A percentile compares a stretch with the other conserved stretches of the same genome.
Conservation (phyloP, 1,139 yeast genomes). For the Kodamaea derodonti region DNA sequence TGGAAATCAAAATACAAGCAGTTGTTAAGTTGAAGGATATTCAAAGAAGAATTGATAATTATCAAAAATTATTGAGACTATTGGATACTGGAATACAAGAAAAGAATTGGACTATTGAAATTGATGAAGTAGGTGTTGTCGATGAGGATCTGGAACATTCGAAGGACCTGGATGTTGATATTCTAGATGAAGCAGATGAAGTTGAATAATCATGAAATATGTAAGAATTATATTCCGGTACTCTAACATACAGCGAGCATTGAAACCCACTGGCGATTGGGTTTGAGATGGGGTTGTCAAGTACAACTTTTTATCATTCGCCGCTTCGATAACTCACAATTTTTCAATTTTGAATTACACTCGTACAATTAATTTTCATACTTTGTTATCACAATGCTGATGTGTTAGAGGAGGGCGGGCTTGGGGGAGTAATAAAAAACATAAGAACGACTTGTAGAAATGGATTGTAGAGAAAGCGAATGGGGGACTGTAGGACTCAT, state of each 20-base stretch:
- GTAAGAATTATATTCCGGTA: too few relatives aligned
- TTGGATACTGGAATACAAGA: not conserved
- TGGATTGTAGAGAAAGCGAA: too few relatives aligned
- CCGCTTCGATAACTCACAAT: not conserved
- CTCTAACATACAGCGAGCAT: not conserved
- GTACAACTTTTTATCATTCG: too few relatives aligned
- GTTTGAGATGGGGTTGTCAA: too few relatives aligned
- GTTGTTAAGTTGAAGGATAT: not conserved
- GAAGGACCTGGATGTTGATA: not conserved
- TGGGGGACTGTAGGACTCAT: too few relatives aligned
- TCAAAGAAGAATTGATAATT: not conserved
- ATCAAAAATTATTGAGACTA: not conserved
- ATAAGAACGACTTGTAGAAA: too few relatives aligned
- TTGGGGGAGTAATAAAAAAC: not conserved
- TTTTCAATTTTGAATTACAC: not conserved
- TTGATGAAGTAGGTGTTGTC: not conserved
- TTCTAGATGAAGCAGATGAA: not conserved
- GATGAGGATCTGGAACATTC: not conserved
- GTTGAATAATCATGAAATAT: not conserved
- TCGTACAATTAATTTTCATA: not conserved
- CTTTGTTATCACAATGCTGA: not conserved
- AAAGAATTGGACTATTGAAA: not conserved
- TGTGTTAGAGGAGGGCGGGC: conserved; percentile 1
- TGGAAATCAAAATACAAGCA: not conserved
- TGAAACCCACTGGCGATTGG: not conserved